phyloP scores from a whole-genome alignment of 129 eudicot species.

The Saussurea involucrata region DNA sequence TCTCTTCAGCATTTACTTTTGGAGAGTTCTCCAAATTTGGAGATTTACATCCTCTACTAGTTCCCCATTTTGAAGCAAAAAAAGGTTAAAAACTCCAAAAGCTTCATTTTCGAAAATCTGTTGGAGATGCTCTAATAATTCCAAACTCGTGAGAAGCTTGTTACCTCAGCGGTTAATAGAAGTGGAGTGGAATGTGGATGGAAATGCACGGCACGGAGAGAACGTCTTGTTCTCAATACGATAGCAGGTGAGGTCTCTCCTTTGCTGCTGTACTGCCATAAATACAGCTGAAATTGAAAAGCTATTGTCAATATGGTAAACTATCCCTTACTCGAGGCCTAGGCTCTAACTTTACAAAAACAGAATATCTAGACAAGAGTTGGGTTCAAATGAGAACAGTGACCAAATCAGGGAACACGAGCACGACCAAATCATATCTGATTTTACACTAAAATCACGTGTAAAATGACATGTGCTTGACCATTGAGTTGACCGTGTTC shows the following conservation, averaged over 20 bases:
- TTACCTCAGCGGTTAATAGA: slow-evolving; percentile 69
- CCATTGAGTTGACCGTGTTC: not conserved
- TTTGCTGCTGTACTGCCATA: slow-evolving; percentile 55
- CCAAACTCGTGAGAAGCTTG: not conserved
- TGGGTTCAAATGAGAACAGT: not conserved
- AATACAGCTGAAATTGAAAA: slow-evolving; percentile 49
- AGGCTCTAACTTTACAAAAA: slow-evolving; percentile 3
- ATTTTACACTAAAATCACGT: too few relatives aligned
- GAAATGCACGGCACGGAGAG: slow-evolving; percentile 77
- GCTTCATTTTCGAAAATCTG: not conserved
- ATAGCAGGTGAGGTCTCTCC: slow-evolving; percentile 60
- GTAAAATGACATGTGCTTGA: not conserved
- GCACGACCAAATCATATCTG: not conserved
- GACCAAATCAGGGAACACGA: not conserved
- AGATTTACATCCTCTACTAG: not conserved
- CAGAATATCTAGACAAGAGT: not conserved
- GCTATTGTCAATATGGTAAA: slow-evolving; percentile 2
- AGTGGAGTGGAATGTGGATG: slow-evolving; percentile 72
- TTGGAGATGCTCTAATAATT: not conserved
- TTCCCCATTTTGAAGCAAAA: not conserved
- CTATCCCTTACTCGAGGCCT: not conserved
- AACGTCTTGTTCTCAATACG: slow-evolving; percentile 61
- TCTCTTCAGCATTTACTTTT: not conserved
- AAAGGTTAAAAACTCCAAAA: not conserved
- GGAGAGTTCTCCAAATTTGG: not conserved